phyloP scores from a whole-genome alignment of 192 early-diverging fungal genomes.

The Linnemannia elongata region DNA sequence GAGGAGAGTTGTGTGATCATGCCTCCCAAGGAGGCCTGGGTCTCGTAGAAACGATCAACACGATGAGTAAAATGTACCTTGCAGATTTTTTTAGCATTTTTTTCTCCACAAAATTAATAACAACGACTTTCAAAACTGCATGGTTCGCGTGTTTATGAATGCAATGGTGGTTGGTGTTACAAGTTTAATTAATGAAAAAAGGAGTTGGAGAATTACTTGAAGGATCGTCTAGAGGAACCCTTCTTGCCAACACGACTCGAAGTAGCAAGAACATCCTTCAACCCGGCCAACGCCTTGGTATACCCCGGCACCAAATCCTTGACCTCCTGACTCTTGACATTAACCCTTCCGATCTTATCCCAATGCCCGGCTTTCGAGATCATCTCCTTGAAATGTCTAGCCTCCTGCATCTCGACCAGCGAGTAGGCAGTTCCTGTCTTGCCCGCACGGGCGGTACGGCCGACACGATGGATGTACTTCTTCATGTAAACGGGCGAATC shows the following conservation, averaged over 20 bases:
- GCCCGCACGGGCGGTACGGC: conserved; percentile 92
- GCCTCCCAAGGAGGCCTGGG: conserved; percentile 54
- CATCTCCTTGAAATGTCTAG: conserved; percentile 81
- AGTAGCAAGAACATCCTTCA: conserved; percentile 34
- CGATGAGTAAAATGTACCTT: not conserved
- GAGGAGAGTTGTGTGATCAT: conserved; percentile 47
- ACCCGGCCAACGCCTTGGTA: conserved; percentile 47
- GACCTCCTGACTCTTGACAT: conserved; percentile 61
- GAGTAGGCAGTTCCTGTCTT: conserved; percentile 84
- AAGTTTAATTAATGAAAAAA: not conserved
- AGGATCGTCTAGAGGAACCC: not conserved
- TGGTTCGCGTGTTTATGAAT: not conserved
- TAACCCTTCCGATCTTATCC: conserved; percentile 65
- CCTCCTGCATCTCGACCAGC: conserved; percentile 77
- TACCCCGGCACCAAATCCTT: conserved; percentile 54
- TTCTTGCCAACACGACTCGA: conserved; percentile 23
- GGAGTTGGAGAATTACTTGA: not conserved
- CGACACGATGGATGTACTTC: conserved; percentile 94
- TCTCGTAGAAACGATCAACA: conserved; percentile 15
- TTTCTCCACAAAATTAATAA: not conserved
- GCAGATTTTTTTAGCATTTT: not conserved
- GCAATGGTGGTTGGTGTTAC: conserved; percentile 1
- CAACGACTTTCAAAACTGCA: not conserved
- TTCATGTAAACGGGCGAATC: conserved; percentile 87
- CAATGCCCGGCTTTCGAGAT: conserved; percentile 73